phyloP scores from a whole-genome alignment of 2,329 filamentous ascomycete genomes.

The Talaromyces pinophilus region DNA sequence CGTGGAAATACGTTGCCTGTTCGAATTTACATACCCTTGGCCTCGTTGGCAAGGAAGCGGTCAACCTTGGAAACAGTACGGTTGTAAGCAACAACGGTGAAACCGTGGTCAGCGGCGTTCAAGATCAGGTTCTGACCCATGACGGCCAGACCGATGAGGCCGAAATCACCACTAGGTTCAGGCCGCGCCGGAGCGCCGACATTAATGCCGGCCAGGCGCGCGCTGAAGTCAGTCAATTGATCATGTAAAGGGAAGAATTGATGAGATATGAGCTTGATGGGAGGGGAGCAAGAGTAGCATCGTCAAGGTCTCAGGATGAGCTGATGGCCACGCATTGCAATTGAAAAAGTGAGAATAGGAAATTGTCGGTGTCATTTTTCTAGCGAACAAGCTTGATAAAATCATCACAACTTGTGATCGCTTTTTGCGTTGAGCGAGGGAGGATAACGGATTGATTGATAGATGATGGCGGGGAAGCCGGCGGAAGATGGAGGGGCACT shows the following conservation, averaged over 20 bases:
- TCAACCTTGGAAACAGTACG: constrained; percentile 98
- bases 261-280: neutral
- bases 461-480: constrained; percentile 21
- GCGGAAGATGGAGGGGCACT: constrained; percentile 33
- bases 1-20: neutral
- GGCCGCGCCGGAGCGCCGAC: constrained; percentile 63
- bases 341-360: neutral
- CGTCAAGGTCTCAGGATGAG: neutral
- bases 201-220: constrained; percentile 72
- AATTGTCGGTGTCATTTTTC: neutral
- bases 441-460: constrained; percentile 9
- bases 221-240: constrained; percentile 57
- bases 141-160: constrained; percentile 89
- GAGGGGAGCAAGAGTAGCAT: neutral
- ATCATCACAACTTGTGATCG: neutral
- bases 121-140: constrained; percentile 88
- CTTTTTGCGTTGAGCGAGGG: constrained; percentile 6
- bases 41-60: constrained; percentile 85
- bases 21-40: constrained; percentile 62
- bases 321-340: neutral
- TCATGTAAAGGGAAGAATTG: neutral
- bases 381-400: neutral
- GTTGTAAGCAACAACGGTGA: constrained; percentile 98
- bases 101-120: constrained; percentile 87
- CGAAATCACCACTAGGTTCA: constrained; percentile 74